Evolutionary conservation across 495 filamentous ascomycete species (phyloP).

Genomic region (Penicillium salamii): DNA sequence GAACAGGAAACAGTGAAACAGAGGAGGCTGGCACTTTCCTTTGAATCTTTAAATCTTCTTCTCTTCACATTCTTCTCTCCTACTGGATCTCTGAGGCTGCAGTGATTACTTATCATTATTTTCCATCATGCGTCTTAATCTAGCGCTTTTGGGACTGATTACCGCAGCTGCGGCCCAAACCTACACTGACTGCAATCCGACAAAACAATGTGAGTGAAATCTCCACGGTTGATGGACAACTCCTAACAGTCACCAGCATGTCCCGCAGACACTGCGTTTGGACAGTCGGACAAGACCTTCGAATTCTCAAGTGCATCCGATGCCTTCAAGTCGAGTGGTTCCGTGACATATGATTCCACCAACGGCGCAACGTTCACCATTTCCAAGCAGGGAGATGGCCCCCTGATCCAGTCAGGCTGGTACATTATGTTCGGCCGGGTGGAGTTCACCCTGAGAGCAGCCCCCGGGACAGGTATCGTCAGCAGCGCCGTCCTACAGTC

Average conservation of each 20-base stretch:
- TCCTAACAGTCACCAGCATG: constrained; percentile 49
- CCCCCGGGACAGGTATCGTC: constrained; percentile 60
- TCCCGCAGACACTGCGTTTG: constrained; percentile 76
- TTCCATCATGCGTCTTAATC: constrained; percentile 29
- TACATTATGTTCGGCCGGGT: constrained; percentile 73
- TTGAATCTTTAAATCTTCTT: not conserved
- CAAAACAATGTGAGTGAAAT: constrained; percentile 56
- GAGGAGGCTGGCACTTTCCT: constrained; percentile 19
- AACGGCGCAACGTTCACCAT: constrained; percentile 87
- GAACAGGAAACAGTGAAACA: constrained; percentile 6
- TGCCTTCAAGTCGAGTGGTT: constrained; percentile 67
- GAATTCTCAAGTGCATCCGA: constrained; percentile 70
- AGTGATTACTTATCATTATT: not conserved
- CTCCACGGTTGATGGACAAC: not conserved
- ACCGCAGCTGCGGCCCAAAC: constrained; percentile 64
- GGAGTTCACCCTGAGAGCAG: constrained; percentile 57
- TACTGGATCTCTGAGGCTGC: no score
- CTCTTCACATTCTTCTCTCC: constrained; percentile 1
- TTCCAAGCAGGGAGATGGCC: constrained; percentile 74
- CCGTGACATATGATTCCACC: constrained; percentile 59
- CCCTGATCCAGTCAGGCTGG: constrained; percentile 71
- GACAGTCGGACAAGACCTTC: constrained; percentile 65
- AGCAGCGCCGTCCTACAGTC: constrained; percentile 81
- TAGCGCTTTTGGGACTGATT: constrained; percentile 28
- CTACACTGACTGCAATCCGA: constrained; percentile 71